Conservation (phyloP, 208 protist genomes). For the Porcisia hertigi region DNA sequence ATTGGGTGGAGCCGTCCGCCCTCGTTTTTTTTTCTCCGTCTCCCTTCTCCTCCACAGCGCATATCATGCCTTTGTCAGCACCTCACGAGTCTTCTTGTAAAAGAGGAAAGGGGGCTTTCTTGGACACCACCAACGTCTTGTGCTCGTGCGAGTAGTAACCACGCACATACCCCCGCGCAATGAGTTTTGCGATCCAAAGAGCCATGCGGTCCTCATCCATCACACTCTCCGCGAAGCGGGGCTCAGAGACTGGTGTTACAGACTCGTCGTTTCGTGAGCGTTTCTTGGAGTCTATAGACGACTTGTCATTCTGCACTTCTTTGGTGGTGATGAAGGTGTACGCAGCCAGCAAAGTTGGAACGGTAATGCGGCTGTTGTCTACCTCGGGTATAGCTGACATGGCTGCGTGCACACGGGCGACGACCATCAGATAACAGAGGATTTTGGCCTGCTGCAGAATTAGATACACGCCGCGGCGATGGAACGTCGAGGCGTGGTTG, state of each 20-base stretch:
- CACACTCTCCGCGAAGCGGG: slow-evolving; percentile 15
- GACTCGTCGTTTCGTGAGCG: slow-evolving; percentile 13
- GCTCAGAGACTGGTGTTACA: background rate
- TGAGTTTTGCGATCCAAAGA: slow-evolving; percentile 71
- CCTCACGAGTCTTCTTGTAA: slow-evolving; percentile 16
- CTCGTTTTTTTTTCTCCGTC: too few species aligned
- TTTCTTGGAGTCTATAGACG: slow-evolving; percentile 17
- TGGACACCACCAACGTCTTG: slow-evolving; percentile 78
- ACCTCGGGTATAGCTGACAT: slow-evolving; percentile 39
- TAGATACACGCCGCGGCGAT: slow-evolving; percentile 76
- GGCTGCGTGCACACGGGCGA: slow-evolving; percentile 61
- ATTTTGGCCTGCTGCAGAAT: slow-evolving; percentile 60
- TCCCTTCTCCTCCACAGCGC: background rate
- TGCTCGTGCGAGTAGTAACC: slow-evolving; percentile 87
- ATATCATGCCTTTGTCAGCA: background rate
- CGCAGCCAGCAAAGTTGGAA: slow-evolving; percentile 54
- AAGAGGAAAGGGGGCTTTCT: slow-evolving; percentile 66
- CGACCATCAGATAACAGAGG: slow-evolving; percentile 63
- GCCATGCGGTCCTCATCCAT: slow-evolving; percentile 74
- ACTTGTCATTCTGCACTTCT: background rate
- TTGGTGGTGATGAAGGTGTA: slow-evolving; percentile 38
- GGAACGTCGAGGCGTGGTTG: slow-evolving; percentile 39
- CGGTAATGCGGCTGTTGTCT: slow-evolving; percentile 74
- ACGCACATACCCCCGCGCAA: slow-evolving; percentile 62
- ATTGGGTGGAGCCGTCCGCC: background rate